These are phyloP conservation scores for Pyrus hybrid DNA, from an alignment of 331 rosid species.

Conservation along the genomic window DNA sequence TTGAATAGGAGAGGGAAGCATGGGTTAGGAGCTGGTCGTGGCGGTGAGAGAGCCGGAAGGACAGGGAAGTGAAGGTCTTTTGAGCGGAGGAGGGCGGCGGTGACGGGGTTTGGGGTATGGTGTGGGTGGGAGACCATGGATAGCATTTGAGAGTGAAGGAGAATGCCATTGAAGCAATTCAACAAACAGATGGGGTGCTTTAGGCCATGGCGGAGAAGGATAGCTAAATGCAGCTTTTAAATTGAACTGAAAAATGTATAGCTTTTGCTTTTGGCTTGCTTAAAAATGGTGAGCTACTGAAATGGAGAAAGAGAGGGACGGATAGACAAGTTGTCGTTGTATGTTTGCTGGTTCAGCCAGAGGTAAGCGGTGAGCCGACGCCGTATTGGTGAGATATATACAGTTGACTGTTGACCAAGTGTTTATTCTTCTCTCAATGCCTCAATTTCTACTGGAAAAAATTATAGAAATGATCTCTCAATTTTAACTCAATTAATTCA, in stretches of 20 bases:
- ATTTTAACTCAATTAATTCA: no score
- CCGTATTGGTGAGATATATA: no score
- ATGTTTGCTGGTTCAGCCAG: no score
- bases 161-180: conserved; percentile 43
- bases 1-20: conserved; percentile 16
- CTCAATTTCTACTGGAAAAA: no score
- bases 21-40: conserved; percentile 17
- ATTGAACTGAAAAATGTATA: not conserved
- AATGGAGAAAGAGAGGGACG: no score
- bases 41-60: conserved; percentile 10
- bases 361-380: no score
- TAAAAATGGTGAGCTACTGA: no score
- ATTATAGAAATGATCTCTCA: accelerated
- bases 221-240: not conserved
- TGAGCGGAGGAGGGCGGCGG: conserved; percentile 25
- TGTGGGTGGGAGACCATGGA: conserved; percentile 24
- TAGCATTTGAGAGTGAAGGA: conserved; percentile 30
- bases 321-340: no score
- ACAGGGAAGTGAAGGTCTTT: conserved; percentile 12
- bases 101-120: conserved; percentile 2
- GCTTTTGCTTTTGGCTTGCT: no score
- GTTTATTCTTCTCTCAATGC: no score
- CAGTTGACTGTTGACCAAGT: no score
- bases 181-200: conserved; percentile 17
- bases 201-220: not conserved